phyloP scores from a whole-genome alignment of 768 basidiomycete genomes.

The Gloeostereum incarnatum region DNA sequence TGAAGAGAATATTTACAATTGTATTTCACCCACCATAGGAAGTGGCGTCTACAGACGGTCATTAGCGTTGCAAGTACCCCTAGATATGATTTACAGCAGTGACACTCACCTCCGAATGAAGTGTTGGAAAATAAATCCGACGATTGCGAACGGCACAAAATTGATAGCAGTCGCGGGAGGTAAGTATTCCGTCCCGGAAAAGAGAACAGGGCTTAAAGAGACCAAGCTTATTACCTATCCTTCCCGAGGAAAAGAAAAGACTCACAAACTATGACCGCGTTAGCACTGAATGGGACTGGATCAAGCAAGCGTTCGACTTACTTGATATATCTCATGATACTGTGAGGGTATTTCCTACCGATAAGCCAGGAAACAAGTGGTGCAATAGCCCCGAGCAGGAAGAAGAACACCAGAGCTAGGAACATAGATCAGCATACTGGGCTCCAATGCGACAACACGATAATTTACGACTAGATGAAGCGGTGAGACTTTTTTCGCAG shows the following conservation, averaged over 20 bases:
- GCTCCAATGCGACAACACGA: constrained; percentile 2
- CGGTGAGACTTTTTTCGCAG: neutral
- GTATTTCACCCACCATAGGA: constrained; percentile 72
- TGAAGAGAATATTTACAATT: constrained; percentile 38
- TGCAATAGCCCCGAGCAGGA: constrained; percentile 60
- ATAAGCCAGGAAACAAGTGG: constrained; percentile 57
- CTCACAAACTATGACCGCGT: constrained; percentile 37
- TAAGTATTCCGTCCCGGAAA: constrained; percentile 58
- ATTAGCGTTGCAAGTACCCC: no score
- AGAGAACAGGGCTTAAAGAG: constrained; percentile 43
- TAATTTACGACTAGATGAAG: neutral
- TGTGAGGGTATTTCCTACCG: constrained; percentile 54
- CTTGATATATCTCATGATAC: constrained; percentile 60
- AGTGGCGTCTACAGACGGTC: constrained; percentile 22
- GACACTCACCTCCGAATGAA: constrained; percentile 42
- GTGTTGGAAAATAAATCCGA: constrained; percentile 74
- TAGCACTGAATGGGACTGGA: constrained; percentile 3
- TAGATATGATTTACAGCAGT: neutral
- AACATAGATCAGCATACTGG: constrained; percentile 19
- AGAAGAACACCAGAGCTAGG: constrained; percentile 55
- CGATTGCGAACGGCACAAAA: constrained; percentile 70
- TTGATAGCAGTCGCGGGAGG: constrained; percentile 84
- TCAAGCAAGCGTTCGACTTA: constrained; percentile 20
- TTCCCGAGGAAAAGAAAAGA: neutral
- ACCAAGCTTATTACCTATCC: neutral